Conservation (phyloP, 345 rosid genomes). For the Eucalyptus shirleyi region DNA sequence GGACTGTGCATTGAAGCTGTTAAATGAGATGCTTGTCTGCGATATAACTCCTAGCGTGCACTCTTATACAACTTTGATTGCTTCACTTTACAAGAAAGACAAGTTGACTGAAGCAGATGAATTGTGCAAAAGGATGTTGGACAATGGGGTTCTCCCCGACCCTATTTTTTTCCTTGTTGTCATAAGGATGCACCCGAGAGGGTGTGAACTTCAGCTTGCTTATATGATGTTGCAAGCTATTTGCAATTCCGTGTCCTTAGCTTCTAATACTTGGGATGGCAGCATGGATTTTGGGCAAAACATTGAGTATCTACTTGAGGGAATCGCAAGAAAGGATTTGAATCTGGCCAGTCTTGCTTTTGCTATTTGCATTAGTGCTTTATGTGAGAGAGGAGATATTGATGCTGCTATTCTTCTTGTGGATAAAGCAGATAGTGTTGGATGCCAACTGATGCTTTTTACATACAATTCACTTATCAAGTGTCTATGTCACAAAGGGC, state of each 20-base stretch:
- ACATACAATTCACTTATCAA: slow-evolving; percentile 51
- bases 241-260: slow-evolving; percentile 28
- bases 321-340: slow-evolving; percentile 19
- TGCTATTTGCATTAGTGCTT: slow-evolving; percentile 40
- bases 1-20: slow-evolving; percentile 33
- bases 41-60: slow-evolving; percentile 29
- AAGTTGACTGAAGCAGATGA: slow-evolving; percentile 27
- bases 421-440: slow-evolving; percentile 26
- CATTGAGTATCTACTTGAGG: slow-evolving; percentile 30
- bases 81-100: slow-evolving; percentile 33
- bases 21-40: slow-evolving; percentile 11
- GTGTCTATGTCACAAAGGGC: slow-evolving; percentile 32
- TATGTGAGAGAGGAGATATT: slow-evolving; percentile 27
- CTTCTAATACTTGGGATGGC: slow-evolving; percentile 11
- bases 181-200: slow-evolving; percentile 37
- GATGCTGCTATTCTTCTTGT: slow-evolving; percentile 27
- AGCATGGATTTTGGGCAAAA: slow-evolving; percentile 7
- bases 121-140: slow-evolving; percentile 34
- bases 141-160: slow-evolving; percentile 43
- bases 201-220: slow-evolving; percentile 40
- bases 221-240: slow-evolving; percentile 33
- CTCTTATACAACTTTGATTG: slow-evolving; percentile 43
- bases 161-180: slow-evolving; percentile 42
- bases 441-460: slow-evolving; percentile 35
- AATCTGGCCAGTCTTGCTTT: slow-evolving; percentile 36